These are phyloP conservation scores for Oryza longistaminata DNA, from an alignment of 176 grass and related monocot species.

Conservation along the genomic window DNA sequence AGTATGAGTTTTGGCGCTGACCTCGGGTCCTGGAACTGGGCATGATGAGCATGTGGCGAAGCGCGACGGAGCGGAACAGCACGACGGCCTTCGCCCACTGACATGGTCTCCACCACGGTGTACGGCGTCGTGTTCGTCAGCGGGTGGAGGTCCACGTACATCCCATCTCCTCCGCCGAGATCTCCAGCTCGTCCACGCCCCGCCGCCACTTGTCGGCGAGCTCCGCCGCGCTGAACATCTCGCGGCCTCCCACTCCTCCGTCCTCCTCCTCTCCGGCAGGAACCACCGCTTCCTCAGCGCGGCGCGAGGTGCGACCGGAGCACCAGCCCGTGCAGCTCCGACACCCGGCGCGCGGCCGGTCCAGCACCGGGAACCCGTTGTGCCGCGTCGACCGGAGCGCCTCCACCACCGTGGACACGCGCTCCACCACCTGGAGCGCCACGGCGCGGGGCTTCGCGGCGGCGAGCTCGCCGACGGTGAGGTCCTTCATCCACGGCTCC, in stretches of 20 bases:
- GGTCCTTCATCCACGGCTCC: constrained; percentile 92
- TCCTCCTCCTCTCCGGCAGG: constrained; percentile 57
- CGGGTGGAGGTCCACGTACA: constrained; percentile 83
- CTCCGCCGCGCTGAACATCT: constrained; percentile 66
- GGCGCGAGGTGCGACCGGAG: constrained; percentile 66
- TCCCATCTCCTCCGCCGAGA: constrained; percentile 71
- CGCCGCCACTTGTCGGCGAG: constrained; percentile 53
- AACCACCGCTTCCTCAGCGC: constrained; percentile 86
- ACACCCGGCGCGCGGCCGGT: constrained; percentile 42
- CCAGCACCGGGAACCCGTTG: constrained; percentile 87
- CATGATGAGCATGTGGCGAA: constrained; percentile 88
- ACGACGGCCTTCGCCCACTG: constrained; percentile 91
- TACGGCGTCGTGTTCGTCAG: constrained; percentile 93
- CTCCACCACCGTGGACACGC: constrained; percentile 56
- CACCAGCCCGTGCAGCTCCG: constrained; percentile 79
- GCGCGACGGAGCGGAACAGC: constrained; percentile 72
- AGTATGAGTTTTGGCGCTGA: constrained; percentile 18
- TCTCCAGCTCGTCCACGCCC: constrained; percentile 30
- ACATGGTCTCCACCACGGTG: constrained; percentile 99
- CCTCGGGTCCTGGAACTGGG: constrained; percentile 85
- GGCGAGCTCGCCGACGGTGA: constrained; percentile 77
- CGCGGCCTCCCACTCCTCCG: constrained; percentile 78
- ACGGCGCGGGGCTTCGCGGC: constrained; percentile 54
- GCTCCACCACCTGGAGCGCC: constrained; percentile 65
- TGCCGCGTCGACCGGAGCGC: constrained; percentile 57